Evolutionary conservation across 2,329 filamentous ascomycete genomes (phyloP).

Genomic region (Colletotrichum costaricense): DNA sequence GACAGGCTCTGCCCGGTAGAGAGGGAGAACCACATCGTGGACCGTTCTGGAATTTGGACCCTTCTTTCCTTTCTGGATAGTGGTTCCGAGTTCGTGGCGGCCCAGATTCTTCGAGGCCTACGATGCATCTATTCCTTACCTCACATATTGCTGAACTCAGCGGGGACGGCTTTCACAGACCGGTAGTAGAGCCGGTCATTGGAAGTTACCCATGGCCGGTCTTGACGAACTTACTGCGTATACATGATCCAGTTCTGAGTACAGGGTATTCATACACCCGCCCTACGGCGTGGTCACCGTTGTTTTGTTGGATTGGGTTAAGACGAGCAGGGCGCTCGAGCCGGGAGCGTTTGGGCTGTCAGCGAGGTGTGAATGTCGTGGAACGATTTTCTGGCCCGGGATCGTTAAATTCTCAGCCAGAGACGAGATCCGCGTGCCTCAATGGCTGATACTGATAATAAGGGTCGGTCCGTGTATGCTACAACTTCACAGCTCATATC

Average conservation of each 20-base stretch:
- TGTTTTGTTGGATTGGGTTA: neutral
- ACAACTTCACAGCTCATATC: conserved; percentile 1
- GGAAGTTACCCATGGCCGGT: conserved; percentile 8
- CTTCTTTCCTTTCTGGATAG: neutral
- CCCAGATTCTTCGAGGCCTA: neutral
- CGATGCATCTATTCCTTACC: conserved; percentile 1
- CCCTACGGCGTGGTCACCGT: neutral
- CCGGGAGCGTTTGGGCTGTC: neutral
- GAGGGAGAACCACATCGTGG: conserved; percentile 10
- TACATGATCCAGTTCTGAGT: neutral
- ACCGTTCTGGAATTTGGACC: conserved; percentile 8
- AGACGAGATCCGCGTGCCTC: conserved; percentile 13
- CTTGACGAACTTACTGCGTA: too few relatives aligned
- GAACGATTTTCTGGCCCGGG: conserved; percentile 4
- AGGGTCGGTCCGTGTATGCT: conserved; percentile 21
- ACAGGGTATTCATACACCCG: neutral
- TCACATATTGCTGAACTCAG: neutral
- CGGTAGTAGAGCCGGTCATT: conserved; percentile 1
- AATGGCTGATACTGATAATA: neutral
- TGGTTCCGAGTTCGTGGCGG: neutral
- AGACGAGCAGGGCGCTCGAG: neutral
- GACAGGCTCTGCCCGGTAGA: neutral
- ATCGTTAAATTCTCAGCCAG: conserved; percentile 11
- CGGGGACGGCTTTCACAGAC: neutral
- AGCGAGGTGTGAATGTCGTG: neutral